phyloP scores from a whole-genome alignment of 2,329 filamentous ascomycete genomes.

The Aspergillus candidus region DNA sequence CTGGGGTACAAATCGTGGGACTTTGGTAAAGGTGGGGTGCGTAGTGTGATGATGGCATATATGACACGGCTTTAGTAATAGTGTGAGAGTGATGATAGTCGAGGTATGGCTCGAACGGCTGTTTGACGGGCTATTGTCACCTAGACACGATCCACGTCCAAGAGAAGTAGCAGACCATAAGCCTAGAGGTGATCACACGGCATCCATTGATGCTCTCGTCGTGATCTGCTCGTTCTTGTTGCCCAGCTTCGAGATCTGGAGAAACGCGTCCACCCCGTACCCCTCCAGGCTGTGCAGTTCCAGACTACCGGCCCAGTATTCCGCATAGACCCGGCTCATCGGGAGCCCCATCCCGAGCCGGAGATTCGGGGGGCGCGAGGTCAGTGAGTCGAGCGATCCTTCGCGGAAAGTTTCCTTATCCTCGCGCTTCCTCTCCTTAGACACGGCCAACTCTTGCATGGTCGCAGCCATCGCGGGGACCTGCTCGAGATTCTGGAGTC shows the following conservation, averaged over 20 bases:
- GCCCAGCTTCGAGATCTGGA: conserved; percentile 92
- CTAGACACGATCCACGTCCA: background rate
- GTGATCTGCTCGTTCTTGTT: conserved; percentile 96
- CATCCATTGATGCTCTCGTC: conserved; percentile 70
- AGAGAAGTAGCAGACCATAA: background rate
- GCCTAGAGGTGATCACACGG: conserved; percentile 46
- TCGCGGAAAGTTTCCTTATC: conserved; percentile 39
- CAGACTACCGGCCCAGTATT: conserved; percentile 94
- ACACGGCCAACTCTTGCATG: conserved; percentile 70
- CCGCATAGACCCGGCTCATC: conserved; percentile 88
- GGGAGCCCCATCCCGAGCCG: conserved; percentile 88
- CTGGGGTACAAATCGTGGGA: no score
- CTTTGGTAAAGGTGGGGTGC: no score
- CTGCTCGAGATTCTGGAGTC: conserved; percentile 75
- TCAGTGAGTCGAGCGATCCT: conserved; percentile 71
- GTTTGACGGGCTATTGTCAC: no score
- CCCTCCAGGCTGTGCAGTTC: conserved; percentile 90
- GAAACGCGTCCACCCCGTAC: conserved; percentile 90
- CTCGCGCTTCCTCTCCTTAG: conserved; percentile 28
- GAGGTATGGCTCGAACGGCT: no score
- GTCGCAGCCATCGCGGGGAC: conserved; percentile 92
- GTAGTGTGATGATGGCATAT: no score
- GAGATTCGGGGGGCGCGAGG: conserved; percentile 76
- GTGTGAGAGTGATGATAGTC: no score
- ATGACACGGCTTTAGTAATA: no score